Base-by-base conservation (phyloP, 345 rosid genomes). In the Viola odorata region DNA sequence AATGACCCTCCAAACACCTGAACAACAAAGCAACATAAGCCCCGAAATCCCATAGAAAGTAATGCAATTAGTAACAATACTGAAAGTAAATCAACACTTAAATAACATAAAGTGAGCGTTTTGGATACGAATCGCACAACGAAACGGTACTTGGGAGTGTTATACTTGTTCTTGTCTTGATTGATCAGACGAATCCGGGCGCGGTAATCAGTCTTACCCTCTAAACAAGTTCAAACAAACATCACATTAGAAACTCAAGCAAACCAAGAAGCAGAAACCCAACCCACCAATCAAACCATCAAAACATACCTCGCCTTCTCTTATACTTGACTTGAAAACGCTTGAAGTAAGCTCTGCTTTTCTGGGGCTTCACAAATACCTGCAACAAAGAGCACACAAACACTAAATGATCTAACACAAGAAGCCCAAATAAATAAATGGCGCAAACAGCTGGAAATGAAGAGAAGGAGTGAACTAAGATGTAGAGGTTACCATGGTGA, bases 131-230 rank as follows among this genome's bases (percentile, higher is more conserved):
- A 84, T 45, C 90, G 61, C 37, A 85, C 88, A 56, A 87, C 86
- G 42, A 84, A 82, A 10, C 94, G 80, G 60, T 87, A 87, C 52
- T 84, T 87, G 3, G 94, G 94, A 0, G 85, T 86, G 75, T 87
- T 87, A 63, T 87, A 82, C 72, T 87, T 79, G 63, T 82, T 87
- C 69, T 87, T 87, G 49, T 84, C 90, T 37, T 87, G 90, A 37
- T 87, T 87, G 61, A 84, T 84, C 9, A 84, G 79, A 55, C 90
- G 89, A 44, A 75, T 87, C 62, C 90, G 74, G 1, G 88, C 90
- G 6, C 94, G 66, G 67, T 87, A 87, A 52, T 87, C 94, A 0
- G 94, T 87, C 83, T 87, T 87, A 0, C 94, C 94, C 75, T 48
- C 94, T 87, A 41, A 10, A 72, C 12, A 37, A 14, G 60, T 53